Evolutionary conservation across 1,284 basidiomycete species (phyloP).

Genomic region (Marasmius fiardii): DNA sequence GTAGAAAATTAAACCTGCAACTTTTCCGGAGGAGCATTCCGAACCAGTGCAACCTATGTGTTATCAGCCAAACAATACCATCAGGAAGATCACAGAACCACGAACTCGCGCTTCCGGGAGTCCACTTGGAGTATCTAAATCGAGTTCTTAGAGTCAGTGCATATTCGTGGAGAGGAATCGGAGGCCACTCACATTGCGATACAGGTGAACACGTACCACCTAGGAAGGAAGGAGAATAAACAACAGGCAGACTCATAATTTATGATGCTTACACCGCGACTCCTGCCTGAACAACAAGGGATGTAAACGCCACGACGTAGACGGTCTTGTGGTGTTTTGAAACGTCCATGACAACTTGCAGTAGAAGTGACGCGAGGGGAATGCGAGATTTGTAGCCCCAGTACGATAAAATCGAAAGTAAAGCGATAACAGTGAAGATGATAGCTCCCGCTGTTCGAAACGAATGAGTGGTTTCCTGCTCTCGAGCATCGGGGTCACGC

Average conservation of each 20-base stretch:
- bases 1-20: conserved; percentile 72
- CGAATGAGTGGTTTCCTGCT: conserved; percentile 19
- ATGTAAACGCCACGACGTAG: conserved; percentile 73
- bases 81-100: conserved; percentile 5
- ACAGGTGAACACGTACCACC: conserved; percentile 68
- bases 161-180: neutral
- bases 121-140: conserved; percentile 70
- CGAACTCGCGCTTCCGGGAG: conserved; percentile 68
- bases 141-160: conserved; percentile 7
- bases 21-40: conserved; percentile 44
- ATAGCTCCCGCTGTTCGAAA: conserved; percentile 60
- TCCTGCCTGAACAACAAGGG: conserved; percentile 68
- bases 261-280: conserved; percentile 57
- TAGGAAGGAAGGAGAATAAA: conserved; percentile 23
- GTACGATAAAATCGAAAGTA: conserved; percentile 63
- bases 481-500: no score
- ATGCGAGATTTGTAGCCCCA: conserved; percentile 71
- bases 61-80: conserved; percentile 5
- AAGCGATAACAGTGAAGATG: conserved; percentile 70
- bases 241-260: neutral
- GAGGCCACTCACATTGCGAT: conserved; percentile 57
- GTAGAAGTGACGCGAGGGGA: conserved; percentile 72
- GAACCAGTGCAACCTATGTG: conserved; percentile 25
- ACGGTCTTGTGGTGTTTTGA: conserved; percentile 81
- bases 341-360: conserved; percentile 82